Evolutionary conservation across 2,329 filamentous ascomycete species (phyloP).

Genomic region (Leptographium wingfieldii): DNA sequence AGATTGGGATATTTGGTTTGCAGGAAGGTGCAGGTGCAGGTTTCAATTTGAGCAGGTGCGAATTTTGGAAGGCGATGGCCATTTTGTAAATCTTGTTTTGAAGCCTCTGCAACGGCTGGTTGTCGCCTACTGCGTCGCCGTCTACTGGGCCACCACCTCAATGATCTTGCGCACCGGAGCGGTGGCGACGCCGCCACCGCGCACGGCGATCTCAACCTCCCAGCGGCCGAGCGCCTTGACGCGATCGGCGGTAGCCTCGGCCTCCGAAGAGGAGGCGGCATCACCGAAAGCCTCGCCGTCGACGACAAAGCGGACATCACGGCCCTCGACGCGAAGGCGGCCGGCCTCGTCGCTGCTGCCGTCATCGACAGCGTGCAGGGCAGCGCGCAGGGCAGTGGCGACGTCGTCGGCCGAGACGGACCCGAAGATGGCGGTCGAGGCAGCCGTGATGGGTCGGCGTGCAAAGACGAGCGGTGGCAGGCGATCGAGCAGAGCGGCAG

Average conservation of each 20-base stretch:
- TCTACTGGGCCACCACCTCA: constrained; percentile 17
- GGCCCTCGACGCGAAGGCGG: constrained; percentile 22
- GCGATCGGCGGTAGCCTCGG: constrained; percentile 21
- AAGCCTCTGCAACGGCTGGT: no score
- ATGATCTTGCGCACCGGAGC: constrained; percentile 20
- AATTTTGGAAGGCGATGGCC: no score
- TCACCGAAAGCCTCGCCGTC: background rate
- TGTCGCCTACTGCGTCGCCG: no score
- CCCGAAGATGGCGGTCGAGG: constrained; percentile 24
- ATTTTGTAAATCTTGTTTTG: no score
- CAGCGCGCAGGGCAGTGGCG: constrained; percentile 20
- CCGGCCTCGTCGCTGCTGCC: constrained; percentile 18
- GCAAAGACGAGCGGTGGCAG: constrained; percentile 26
- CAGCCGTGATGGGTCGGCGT: constrained; percentile 22
- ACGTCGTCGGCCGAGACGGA: constrained; percentile 28
- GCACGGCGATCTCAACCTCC: constrained; percentile 23
- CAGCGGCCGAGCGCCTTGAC: constrained; percentile 28
- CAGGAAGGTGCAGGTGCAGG: no score
- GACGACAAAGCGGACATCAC: constrained; percentile 20
- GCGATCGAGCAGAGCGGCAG: constrained; percentile 20
- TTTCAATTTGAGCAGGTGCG: no score
- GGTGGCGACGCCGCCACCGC: constrained; percentile 11
- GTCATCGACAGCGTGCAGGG: constrained; percentile 15
- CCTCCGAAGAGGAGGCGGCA: background rate
- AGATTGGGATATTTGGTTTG: no score